Percentiles rank a stretch among this genome's conserved stretches.
Conservation (phyloP, 1,284 basidiomycete species). For the Naganishia liquefaciens region DNA sequence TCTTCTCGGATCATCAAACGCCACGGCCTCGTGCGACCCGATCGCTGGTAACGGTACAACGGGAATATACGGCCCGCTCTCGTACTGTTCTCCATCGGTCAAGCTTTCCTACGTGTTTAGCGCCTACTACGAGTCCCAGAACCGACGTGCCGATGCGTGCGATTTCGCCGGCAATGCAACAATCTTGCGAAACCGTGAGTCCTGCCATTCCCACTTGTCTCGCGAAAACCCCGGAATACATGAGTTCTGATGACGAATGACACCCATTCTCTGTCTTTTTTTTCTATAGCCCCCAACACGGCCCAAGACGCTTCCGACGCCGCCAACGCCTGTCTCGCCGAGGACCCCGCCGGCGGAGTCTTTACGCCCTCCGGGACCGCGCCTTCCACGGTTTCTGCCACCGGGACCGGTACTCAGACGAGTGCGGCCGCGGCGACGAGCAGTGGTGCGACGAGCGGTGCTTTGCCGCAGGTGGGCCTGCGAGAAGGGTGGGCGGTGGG, state of each 20-base stretch:
- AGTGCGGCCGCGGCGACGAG: conserved; percentile 5
- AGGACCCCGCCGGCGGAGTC: conserved; percentile 62
- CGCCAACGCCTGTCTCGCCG: conserved; percentile 69
- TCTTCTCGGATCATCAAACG: conserved; percentile 64
- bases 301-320: conserved; percentile 63
- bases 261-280: not conserved
- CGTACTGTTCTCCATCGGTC: conserved; percentile 67
- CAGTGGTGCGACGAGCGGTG: conserved; percentile 10
- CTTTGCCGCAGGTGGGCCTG: not conserved
- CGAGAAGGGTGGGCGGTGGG: conserved; percentile 8
- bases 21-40: conserved; percentile 62
- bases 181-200: conserved; percentile 47
- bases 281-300: conserved; percentile 35
- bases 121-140: conserved; percentile 69
- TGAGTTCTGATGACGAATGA: too few relatives aligned
- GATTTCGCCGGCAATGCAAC: conserved; percentile 80
- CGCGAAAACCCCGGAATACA: too few relatives aligned
- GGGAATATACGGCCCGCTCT: conserved; percentile 73
- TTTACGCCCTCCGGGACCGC: conserved; percentile 61
- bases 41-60: conserved; percentile 71
- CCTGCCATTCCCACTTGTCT: not conserved
- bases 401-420: conserved; percentile 20
- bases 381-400: conserved; percentile 13
- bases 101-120: conserved; percentile 83
- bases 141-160: conserved; percentile 61